Percentiles rank a stretch among this genome's conserved stretches.
These are phyloP conservation scores for Lavandula angustifolia DNA, from an alignment of 257 asterid species.

Conservation along the genomic window DNA sequence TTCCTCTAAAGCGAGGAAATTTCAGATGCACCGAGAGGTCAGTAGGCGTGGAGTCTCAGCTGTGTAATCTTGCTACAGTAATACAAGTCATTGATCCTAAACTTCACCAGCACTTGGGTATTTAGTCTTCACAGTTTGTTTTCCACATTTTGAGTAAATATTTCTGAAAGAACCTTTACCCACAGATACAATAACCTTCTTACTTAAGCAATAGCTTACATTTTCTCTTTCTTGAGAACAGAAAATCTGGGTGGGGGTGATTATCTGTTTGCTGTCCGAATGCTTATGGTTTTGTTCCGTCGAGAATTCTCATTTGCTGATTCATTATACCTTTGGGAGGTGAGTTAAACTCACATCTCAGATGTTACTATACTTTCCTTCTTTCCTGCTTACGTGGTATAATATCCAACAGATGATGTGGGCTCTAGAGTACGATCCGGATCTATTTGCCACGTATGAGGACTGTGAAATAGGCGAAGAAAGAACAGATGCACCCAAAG, in stretches of 20 bases:
- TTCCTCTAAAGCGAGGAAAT: conserved; percentile 78
- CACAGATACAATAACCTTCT: neutral
- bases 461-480: conserved; percentile 49
- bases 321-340: conserved; percentile 96
- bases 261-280: conserved; percentile 88
- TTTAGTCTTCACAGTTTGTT: conserved; percentile 12
- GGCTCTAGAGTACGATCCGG: conserved; percentile 93
- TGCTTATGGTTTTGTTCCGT: conserved; percentile 96
- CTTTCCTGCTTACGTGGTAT: neutral
- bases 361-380: neutral
- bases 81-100: conserved; percentile 91
- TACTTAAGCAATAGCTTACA: neutral
- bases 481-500: conserved; percentile 54
- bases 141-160: neutral
- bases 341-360: conserved; percentile 25
- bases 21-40: conserved; percentile 91
- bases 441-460: conserved; percentile 53
- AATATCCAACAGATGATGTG: conserved; percentile 75
- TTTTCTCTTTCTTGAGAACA: conserved; percentile 37
- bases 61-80: conserved; percentile 74
- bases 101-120: conserved; percentile 97
- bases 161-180: no score
- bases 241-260: conserved; percentile 90
- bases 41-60: conserved; percentile 88
- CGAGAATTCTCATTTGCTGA: conserved; percentile 93